Evolutionary conservation across 208 protist species (phyloP).

Genomic region (Trypanosoma platydactyli): DNA sequence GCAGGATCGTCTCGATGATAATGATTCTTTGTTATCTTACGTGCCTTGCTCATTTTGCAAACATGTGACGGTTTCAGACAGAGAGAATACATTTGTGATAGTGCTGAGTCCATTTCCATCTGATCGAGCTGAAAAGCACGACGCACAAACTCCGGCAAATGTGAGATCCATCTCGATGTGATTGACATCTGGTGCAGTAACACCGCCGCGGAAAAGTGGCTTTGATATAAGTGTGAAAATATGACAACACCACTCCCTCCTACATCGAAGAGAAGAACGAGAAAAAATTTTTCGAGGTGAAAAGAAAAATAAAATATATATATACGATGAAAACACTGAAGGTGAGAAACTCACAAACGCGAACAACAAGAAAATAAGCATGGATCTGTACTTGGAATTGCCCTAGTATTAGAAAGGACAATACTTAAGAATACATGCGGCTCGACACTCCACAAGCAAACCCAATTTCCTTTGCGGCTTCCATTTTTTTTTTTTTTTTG

Average conservation of each 20-base stretch:
- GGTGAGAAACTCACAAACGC: conserved; percentile 21
- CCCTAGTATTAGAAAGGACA: too few relatives aligned
- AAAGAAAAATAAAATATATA: conserved; percentile 23
- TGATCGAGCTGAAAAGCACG: conserved; percentile 86
- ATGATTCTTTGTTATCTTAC: conserved; percentile 96
- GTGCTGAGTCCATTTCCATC: conserved; percentile 92
- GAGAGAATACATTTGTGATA: conserved; percentile 91
- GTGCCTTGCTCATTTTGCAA: conserved; percentile 83
- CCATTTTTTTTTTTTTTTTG: too few relatives aligned
- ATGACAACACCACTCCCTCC: neutral
- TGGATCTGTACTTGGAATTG: too few relatives aligned
- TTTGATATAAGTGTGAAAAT: conserved; percentile 18
- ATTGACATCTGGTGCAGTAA: conserved; percentile 17
- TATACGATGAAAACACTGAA: conserved; percentile 20
- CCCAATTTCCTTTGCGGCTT: too few relatives aligned
- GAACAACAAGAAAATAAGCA: neutral
- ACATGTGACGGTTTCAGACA: conserved; percentile 78
- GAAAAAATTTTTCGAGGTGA: conserved; percentile 1
- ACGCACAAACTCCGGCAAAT: conserved; percentile 68
- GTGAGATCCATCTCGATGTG: conserved; percentile 66
- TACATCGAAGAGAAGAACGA: conserved; percentile 19
- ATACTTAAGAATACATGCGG: too few relatives aligned
- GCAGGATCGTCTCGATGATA: conserved; percentile 97
- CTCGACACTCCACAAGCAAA: too few relatives aligned
- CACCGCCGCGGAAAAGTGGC: conserved; percentile 10